Base-by-base conservation (phyloP, 108 stramenopile genomes). In the Nannochloropsis gaditana region DNA sequence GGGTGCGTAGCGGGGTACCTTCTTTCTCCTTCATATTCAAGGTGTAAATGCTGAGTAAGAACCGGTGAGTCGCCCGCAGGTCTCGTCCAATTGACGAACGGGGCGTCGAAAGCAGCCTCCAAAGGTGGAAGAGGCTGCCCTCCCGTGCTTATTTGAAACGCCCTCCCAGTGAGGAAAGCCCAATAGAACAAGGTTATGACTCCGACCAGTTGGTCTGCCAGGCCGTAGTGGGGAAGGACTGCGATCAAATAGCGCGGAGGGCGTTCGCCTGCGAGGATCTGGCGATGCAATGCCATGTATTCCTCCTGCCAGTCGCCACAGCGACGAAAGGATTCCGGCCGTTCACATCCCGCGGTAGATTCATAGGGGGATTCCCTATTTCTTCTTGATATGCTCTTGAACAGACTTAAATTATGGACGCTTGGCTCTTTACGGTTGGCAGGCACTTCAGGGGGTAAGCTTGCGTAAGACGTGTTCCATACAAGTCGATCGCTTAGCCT, bases 21-120 rank as follows among this genome's bases (percentile, higher is more conserved):
- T 1, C 1, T 19, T n/a, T n/a, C n/a, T 19, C 9, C 81, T 21
- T 81, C 1, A 21, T 81, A 81, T 1, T 17, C 1, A 17, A 11
- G 9, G 19, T 10, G 31, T 21, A 81, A 15, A 81, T 81, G 81
- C 81, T 81, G 1, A 21, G 81, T 81, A 17, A 81, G 81, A 81
- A 81, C 31, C 31, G 81, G 21, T 42, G 81, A 1, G 42, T 81
- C 81, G 81, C 31, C 81, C 10, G 9, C 81, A 81, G 11, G 11
- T 9, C 81, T 9, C 9, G 81, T 81, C 81, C 81, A 81, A 81
- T 42, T 81, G 10, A 81, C 42, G 15, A 11, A 81, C 42, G 81
- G 81, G 11, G 81, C 81, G 42, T 81, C 81, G 81, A 21, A 81
- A 10, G 81, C 81, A 11, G 81, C 9, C 1, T 81, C 81, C 9